phyloP scores from a whole-genome alignment of 306 rosid genomes.

The Lagenaria siceraria region DNA sequence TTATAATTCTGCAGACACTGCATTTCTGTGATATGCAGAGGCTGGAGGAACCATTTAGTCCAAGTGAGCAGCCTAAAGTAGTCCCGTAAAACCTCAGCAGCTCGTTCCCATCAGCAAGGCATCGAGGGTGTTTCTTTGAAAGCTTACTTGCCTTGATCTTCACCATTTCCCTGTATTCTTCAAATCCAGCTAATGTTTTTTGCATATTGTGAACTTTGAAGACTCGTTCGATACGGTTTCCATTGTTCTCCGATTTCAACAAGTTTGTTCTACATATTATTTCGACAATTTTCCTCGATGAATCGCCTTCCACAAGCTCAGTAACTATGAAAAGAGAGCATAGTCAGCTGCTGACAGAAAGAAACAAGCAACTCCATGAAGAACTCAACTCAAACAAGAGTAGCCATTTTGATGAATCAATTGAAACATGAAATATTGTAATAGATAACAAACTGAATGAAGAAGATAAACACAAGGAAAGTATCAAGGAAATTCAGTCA shows the following conservation, averaged over 20 bases:
- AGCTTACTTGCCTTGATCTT: constrained; percentile 85
- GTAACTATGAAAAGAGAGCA: constrained; percentile 39
- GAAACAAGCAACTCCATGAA: neutral
- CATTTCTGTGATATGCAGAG: constrained; percentile 67
- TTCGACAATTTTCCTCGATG: constrained; percentile 85
- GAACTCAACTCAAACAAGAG: neutral
- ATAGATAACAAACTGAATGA: neutral
- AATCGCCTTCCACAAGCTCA: constrained; percentile 87
- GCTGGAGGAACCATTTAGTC: constrained; percentile 65
- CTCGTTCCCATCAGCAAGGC: constrained; percentile 90
- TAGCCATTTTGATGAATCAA: neutral
- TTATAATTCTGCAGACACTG: constrained; percentile 71
- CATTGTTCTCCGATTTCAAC: constrained; percentile 61
- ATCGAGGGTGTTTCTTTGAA: constrained; percentile 85
- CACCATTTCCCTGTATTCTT: constrained; percentile 80
- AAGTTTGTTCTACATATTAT: constrained; percentile 81
- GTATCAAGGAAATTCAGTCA: neutral
- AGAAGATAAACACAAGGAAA: neutral
- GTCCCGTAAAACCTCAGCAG: constrained; percentile 87
- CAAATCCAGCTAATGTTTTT: constrained; percentile 69
- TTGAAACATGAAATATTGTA: neutral
- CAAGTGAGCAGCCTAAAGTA: constrained; percentile 59
- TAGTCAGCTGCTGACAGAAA: neutral
- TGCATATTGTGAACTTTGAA: constrained; percentile 97
- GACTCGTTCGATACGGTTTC: constrained; percentile 69